Conservation (phyloP, 2,329 filamentous ascomycete species). For the Tolypocladium ovalisporum region DNA sequence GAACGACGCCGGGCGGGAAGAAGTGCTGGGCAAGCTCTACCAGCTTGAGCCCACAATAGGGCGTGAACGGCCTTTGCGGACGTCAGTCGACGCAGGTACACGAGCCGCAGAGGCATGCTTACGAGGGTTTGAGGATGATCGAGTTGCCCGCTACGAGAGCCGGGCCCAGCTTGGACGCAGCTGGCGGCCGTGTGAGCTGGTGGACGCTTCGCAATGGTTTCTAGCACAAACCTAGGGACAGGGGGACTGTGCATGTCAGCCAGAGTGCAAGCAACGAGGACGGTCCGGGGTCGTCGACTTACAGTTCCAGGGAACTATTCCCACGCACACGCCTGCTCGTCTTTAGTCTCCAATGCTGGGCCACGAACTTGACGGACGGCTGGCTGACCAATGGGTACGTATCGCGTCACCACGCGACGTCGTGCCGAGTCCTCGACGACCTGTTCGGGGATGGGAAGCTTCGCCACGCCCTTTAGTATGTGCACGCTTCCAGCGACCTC, state of each 20-base stretch:
- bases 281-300: background rate
- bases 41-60: background rate
- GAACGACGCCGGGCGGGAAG: background rate
- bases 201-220: too few relatives aligned
- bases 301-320: background rate
- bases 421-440: background rate
- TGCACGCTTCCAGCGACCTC: background rate
- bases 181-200: background rate
- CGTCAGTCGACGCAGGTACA: background rate
- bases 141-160: background rate
- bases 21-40: background rate
- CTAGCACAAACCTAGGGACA: background rate
- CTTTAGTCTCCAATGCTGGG: background rate
- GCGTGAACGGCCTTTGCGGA: background rate
- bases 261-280: background rate
- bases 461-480: background rate
- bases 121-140: background rate
- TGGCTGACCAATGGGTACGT: background rate
- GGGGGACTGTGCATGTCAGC: background rate
- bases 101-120: background rate
- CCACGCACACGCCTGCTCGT: background rate
- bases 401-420: background rate
- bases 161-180: background rate
- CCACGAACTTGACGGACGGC: background rate
- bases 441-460: background rate